Evolutionary conservation across 2,329 filamentous ascomycete genomes (phyloP).

Genomic region (Cladosporium sp.): DNA sequence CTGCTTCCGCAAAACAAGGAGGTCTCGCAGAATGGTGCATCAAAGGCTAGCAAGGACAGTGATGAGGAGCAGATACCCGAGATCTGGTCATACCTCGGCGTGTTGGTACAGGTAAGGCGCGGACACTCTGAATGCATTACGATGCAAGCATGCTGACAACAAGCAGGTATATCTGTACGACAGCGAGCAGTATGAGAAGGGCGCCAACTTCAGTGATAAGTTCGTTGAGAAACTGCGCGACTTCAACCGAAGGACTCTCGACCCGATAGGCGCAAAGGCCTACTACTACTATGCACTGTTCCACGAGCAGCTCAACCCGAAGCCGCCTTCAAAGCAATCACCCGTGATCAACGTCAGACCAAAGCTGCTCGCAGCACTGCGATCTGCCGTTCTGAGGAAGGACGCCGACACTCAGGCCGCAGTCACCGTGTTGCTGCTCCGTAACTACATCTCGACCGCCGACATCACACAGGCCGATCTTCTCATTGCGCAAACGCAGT

Average conservation of each 20-base stretch:
- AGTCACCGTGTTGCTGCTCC: slow-evolving; percentile 88
- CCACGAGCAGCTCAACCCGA: slow-evolving; percentile 82
- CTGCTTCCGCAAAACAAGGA: slow-evolving; percentile 25
- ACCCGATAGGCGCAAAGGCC: slow-evolving; percentile 88
- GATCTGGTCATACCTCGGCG: slow-evolving; percentile 35
- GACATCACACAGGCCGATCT: slow-evolving; percentile 97
- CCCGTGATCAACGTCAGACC: slow-evolving; percentile 83
- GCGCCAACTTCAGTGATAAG: slow-evolving; percentile 77
- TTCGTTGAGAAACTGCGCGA: slow-evolving; percentile 81
- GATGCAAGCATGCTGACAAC: slow-evolving; percentile 23
- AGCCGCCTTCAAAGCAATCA: slow-evolving; percentile 84
- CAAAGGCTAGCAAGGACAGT: slow-evolving; percentile 18
- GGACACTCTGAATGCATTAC: background rate
- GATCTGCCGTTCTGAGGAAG: slow-evolving; percentile 94
- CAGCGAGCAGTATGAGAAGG: slow-evolving; percentile 72
- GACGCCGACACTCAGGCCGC: slow-evolving; percentile 96
- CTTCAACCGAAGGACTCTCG: slow-evolving; percentile 88
- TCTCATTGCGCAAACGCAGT: slow-evolving; percentile 91
- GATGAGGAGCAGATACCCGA: slow-evolving; percentile 32
- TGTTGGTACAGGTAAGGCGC: slow-evolving; percentile 31
- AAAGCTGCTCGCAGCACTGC: slow-evolving; percentile 78
- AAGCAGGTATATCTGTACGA: slow-evolving; percentile 86
- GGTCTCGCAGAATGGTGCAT: slow-evolving; percentile 18
- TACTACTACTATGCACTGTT: slow-evolving; percentile 99
- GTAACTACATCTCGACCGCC: slow-evolving; percentile 93